Evolutionary conservation across 257 asterid species (phyloP).

Genomic region (Lantana camara): DNA sequence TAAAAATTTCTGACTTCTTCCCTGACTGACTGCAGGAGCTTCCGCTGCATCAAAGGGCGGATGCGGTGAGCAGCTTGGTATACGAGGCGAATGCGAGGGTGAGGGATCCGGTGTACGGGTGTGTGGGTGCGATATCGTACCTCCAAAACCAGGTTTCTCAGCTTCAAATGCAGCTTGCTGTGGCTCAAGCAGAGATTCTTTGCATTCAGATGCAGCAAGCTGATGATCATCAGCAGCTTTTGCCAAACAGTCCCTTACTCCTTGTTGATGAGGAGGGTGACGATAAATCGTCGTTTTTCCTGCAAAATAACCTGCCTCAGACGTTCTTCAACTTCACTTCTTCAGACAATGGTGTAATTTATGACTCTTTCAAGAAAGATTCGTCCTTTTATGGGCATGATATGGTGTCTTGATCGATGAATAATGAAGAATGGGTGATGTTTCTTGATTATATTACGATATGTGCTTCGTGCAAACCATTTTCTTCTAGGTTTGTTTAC

Average conservation of each 20-base stretch:
- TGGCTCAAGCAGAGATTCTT: constrained; percentile 37
- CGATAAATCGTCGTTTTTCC: constrained; percentile 13
- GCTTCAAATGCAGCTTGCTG: constrained; percentile 39
- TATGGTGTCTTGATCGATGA: constrained; percentile 33
- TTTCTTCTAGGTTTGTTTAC: background rate
- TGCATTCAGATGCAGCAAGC: constrained; percentile 31
- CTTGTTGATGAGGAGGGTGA: background rate
- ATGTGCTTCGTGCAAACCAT: background rate
- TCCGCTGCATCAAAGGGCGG: constrained; percentile 35
- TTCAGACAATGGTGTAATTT: constrained; percentile 7
- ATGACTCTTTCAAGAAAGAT: constrained; percentile 35
- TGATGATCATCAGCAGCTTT: background rate
- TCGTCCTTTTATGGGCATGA: constrained; percentile 31
- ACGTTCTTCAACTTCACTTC: constrained; percentile 15
- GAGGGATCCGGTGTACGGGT: constrained; percentile 38
- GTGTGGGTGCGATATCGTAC: constrained; percentile 37
- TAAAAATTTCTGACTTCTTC: background rate
- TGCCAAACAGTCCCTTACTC: constrained; percentile 13
- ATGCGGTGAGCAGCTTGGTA: constrained; percentile 37
- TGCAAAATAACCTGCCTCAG: constrained; percentile 30
- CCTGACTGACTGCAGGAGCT: constrained; percentile 24
- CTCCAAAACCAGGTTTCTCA: constrained; percentile 38
- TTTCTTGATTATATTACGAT: background rate
- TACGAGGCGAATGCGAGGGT: constrained; percentile 37
- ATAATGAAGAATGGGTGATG: background rate